phyloP scores from a whole-genome alignment of 2,329 filamentous ascomycete species.

The Verticillium alfalfae region DNA sequence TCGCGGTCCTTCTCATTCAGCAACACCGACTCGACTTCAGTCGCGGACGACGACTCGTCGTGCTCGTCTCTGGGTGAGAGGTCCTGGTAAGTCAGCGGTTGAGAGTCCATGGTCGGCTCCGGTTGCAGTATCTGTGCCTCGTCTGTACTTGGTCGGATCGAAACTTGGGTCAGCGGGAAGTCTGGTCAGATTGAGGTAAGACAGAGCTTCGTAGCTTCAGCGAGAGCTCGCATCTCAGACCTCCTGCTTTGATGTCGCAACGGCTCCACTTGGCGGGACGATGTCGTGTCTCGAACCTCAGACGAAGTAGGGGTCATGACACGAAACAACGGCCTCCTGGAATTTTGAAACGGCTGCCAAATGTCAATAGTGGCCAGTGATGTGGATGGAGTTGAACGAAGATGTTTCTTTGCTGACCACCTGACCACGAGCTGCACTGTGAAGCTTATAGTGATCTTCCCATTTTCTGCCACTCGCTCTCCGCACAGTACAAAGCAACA shows the following conservation, averaged over 20 bases:
- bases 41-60: constrained; percentile 3
- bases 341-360: not conserved
- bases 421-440: too few relatives aligned
- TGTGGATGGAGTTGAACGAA: too few relatives aligned
- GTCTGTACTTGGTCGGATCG: not conserved
- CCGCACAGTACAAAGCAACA: too few relatives aligned
- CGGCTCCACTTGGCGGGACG: not conserved
- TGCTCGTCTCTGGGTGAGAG: constrained; percentile 2
- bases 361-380: too few relatives aligned
- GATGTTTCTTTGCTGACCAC: too few relatives aligned
- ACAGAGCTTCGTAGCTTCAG: not conserved
- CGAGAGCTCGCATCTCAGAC: not conserved
- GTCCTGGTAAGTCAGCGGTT: not conserved
- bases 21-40: constrained; percentile 7
- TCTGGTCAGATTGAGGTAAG: not conserved
- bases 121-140: not conserved
- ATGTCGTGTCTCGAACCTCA: not conserved
- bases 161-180: not conserved
- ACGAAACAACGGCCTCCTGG: not conserved
- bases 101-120: not conserved
- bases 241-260: not conserved
- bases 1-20: constrained; percentile 5
- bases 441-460: too few relatives aligned
- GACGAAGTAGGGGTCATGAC: not conserved
- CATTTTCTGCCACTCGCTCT: too few relatives aligned